Evolutionary conservation across 495 filamentous ascomycete species (phyloP).

Genomic region (Sordaria brevicollis): DNA sequence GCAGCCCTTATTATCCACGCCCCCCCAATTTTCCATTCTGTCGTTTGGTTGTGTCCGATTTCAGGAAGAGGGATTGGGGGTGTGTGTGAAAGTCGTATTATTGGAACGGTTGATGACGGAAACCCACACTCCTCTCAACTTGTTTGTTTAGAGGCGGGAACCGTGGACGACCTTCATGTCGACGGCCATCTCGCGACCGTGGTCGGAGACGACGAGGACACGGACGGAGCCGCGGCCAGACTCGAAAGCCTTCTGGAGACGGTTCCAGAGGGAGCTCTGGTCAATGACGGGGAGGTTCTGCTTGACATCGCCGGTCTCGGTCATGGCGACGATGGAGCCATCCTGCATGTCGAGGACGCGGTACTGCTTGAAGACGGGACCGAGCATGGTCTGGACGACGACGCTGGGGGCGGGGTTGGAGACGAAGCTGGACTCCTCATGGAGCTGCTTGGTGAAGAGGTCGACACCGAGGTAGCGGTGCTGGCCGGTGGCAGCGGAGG

Average conservation of each 20-base stretch:
- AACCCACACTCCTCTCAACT: background rate
- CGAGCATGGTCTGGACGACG: constrained; percentile 98
- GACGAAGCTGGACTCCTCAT: constrained; percentile 97
- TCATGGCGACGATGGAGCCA: constrained; percentile 48
- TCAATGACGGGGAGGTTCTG: constrained; percentile 86
- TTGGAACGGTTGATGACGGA: background rate
- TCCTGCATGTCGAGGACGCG: constrained; percentile 96
- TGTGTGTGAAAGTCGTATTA: background rate
- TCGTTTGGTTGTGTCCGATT: background rate
- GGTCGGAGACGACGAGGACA: constrained; percentile 90
- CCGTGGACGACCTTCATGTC: constrained; percentile 97
- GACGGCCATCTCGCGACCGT: constrained; percentile 88
- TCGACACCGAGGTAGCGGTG: constrained; percentile 99
- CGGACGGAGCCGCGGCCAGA: constrained; percentile 88
- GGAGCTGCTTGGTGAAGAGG: constrained; percentile 97
- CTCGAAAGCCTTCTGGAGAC: constrained; percentile 77
- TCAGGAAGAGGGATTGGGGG: background rate
- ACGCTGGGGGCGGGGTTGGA: constrained; percentile 93
- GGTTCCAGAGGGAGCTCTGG: constrained; percentile 76
- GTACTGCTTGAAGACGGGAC: constrained; percentile 99
- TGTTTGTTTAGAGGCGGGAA: constrained; percentile 38
- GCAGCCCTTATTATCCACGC: background rate
- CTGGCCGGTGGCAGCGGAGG: constrained; percentile 95
- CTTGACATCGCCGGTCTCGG: constrained; percentile 83
- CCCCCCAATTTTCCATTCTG: background rate